Conservation (phyloP, 2,329 filamentous ascomycete genomes). For the Fusarium pseudoanthophilum region DNA sequence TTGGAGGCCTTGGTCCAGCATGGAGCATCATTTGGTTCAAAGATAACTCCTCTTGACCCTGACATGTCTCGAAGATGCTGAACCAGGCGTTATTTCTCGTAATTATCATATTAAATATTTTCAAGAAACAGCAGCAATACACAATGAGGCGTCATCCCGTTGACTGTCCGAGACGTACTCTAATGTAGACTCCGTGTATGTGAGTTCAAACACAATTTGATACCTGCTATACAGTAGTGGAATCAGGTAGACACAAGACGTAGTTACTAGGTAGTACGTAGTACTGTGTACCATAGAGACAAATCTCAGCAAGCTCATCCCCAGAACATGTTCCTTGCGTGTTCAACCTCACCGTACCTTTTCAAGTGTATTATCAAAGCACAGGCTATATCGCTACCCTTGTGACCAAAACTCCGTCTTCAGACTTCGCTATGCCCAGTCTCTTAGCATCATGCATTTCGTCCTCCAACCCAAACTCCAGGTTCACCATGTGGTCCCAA, state of each 20-base stretch:
- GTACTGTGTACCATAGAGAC: background rate
- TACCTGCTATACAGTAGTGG: background rate
- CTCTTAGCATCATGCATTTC: background rate
- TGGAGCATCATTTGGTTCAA: background rate
- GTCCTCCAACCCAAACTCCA: background rate
- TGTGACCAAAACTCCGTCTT: background rate
- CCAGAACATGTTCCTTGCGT: background rate
- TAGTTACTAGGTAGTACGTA: background rate
- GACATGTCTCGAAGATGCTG: background rate
- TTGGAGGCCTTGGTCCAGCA: background rate
- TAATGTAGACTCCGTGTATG: too few species aligned
- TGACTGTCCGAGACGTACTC: too few species aligned
- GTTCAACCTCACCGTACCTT: background rate
- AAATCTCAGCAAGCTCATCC: background rate
- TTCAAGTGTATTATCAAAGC: background rate
- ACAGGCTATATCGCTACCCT: background rate
- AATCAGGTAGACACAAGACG: background rate
- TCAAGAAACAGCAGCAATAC: background rate
- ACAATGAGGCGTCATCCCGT: background rate
- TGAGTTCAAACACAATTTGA: background rate
- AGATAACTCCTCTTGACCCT: background rate
- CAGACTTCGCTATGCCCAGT: background rate
- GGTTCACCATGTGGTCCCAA: background rate
- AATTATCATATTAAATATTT: background rate
- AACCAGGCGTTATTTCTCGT: too few species aligned